Percentiles rank a stretch among this genome's conserved stretches.
Conservation (phyloP, 2,329 filamentous ascomycete species). For the Aspergillus transmontanensis region DNA sequence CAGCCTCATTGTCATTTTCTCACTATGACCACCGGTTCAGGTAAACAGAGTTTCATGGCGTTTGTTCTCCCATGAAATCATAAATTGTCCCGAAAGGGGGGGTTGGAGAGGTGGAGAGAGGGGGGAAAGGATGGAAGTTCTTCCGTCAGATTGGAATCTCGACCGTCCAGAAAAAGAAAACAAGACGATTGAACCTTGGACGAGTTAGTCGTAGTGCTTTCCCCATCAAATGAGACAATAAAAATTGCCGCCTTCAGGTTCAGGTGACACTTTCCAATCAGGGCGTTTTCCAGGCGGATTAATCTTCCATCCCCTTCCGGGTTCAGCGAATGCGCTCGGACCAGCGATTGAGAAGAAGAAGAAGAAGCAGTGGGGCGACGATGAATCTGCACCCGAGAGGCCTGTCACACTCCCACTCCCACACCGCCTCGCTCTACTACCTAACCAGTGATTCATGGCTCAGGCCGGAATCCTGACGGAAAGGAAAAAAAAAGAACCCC, state of each 20-base stretch:
- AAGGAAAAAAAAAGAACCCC: neutral
- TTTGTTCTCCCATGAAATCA: slow-evolving; percentile 3
- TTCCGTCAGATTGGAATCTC: neutral
- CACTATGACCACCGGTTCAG: slow-evolving; percentile 5
- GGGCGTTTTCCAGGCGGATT: neutral
- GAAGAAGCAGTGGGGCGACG: no score
- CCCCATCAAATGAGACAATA: neutral
- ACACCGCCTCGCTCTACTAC: slow-evolving; percentile 16
- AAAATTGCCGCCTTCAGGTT: slow-evolving; percentile 4
- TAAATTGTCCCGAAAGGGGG: neutral
- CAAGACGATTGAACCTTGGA: neutral
- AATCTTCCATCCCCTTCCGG: slow-evolving; percentile 5
- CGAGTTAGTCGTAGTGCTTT: neutral
- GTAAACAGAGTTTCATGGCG: slow-evolving; percentile 3
- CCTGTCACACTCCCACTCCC: slow-evolving; percentile 19
- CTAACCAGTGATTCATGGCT: neutral
- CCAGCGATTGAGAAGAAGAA: neutral
- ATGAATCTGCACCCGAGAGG: slow-evolving; percentile 8
- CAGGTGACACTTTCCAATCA: slow-evolving; percentile 3
- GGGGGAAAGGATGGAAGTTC: neutral
- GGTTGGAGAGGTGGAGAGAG: neutral
- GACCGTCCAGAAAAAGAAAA: neutral
- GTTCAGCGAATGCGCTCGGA: slow-evolving; percentile 2
- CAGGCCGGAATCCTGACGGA: slow-evolving; percentile 1
- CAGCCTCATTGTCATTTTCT: slow-evolving; percentile 4